Evolutionary conservation across 139 green algal genomes (phyloP).

Genomic region (Gonium pectorale): DNA sequence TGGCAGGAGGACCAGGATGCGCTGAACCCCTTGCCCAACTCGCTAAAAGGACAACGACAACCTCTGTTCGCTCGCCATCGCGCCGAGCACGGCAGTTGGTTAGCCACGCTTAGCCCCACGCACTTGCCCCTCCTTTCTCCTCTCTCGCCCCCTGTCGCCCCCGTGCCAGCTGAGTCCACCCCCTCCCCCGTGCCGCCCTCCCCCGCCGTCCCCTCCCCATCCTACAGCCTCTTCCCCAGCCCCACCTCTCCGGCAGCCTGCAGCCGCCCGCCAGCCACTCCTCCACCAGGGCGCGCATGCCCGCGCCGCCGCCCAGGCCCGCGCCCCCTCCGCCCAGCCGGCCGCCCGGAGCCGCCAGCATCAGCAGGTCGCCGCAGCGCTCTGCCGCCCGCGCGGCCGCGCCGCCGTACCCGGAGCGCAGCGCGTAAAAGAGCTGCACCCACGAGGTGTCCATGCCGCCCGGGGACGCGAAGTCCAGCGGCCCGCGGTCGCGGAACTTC

Average conservation of each 20-base stretch:
- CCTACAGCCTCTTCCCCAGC: background rate
- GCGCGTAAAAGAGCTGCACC: conserved; percentile 78
- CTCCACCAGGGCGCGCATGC: conserved; percentile 51
- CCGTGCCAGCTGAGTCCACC: too few species aligned
- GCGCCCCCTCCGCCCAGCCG: background rate
- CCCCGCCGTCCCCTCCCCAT: background rate
- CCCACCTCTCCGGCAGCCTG: conserved; percentile 47
- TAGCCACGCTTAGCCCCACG: too few species aligned
- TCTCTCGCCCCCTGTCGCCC: too few species aligned
- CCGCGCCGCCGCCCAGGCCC: background rate
- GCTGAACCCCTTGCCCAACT: too few species aligned
- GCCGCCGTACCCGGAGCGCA: conserved; percentile 74
- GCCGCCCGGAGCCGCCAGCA: conserved; percentile 7
- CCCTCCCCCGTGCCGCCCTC: too few species aligned
- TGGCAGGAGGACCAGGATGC: too few species aligned
- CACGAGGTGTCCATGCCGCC: conserved; percentile 82
- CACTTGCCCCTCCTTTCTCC: too few species aligned
- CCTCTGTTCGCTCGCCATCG: too few species aligned
- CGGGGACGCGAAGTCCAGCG: conserved; percentile 79
- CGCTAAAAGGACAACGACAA: too few species aligned
- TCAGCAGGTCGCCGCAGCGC: conserved; percentile 52
- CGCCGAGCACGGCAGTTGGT: too few species aligned
- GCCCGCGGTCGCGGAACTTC: conserved; percentile 64
- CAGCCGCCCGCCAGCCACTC: conserved; percentile 55
- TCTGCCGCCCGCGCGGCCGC: conserved; percentile 70